These are phyloP conservation scores for Lagerstroemia speciosa DNA, from an alignment of 345 rosid species.

Conservation along the genomic window DNA sequence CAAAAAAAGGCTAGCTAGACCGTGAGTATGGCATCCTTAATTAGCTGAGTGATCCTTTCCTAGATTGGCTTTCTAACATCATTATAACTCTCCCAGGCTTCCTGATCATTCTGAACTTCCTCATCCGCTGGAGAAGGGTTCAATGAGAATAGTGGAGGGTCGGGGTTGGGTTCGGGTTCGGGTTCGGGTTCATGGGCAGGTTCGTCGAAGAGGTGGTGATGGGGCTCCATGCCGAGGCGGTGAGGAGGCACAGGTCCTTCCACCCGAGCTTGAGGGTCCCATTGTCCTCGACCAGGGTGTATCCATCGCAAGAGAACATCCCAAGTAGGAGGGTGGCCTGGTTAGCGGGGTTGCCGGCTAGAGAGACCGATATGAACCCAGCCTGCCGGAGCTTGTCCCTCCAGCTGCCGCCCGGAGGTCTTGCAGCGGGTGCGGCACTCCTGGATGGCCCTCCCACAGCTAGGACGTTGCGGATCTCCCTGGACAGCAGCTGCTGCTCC, in stretches of 20 bases:
- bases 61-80: background rate
- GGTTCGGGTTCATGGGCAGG: conserved; percentile 3
- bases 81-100: background rate
- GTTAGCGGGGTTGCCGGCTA: conserved; percentile 83
- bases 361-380: conserved; percentile 75
- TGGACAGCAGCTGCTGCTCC: conserved; percentile 88
- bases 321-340: conserved; percentile 86
- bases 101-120: background rate
- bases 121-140: background rate
- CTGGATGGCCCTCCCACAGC: conserved; percentile 85
- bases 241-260: conserved; percentile 96
- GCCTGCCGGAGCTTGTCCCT: conserved; percentile 84
- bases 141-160: conserved; percentile 18
- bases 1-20: background rate
- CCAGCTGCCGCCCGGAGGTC: conserved; percentile 57
- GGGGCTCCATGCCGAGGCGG: conserved; percentile 98
- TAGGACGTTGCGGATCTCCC: conserved; percentile 78
- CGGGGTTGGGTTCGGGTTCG: conserved; percentile 5
- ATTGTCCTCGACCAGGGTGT: conserved; percentile 87
- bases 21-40: conserved; percentile 1
- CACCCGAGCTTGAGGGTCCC: conserved; percentile 95
- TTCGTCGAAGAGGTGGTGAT: conserved; percentile 8
- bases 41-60: background rate
- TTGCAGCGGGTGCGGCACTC: conserved; percentile 35
- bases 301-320: conserved; percentile 93